A percentile compares a stretch with the other conserved stretches of the same genome.
These are phyloP conservation scores for Cryptococcus floricola DNA, from an alignment of 1,284 basidiomycete genomes.

Conservation along the genomic window DNA sequence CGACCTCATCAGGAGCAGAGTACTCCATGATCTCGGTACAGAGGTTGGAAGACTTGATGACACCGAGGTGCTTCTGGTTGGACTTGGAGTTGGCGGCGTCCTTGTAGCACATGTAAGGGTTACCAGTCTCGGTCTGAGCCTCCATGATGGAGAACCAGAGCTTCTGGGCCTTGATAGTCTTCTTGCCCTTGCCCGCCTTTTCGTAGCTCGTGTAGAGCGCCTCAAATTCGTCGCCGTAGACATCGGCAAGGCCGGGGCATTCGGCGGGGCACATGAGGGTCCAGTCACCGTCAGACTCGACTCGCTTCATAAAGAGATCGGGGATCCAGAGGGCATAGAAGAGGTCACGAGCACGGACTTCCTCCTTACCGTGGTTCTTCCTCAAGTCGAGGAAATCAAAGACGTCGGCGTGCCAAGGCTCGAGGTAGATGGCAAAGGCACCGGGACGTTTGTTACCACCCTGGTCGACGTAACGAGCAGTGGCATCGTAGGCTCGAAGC, in stretches of 20 bases:
- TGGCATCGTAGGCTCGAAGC: slow-evolving; percentile 97
- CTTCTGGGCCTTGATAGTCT: slow-evolving; percentile 91
- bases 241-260: slow-evolving; percentile 84
- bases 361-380: slow-evolving; percentile 99
- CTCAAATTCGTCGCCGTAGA: slow-evolving; percentile 82
- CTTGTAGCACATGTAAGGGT: slow-evolving; percentile 99
- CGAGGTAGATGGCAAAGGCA: slow-evolving; percentile 95
- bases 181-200: slow-evolving; percentile 78
- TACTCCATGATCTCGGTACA: slow-evolving; percentile 99
- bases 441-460: slow-evolving; percentile 99
- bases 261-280: slow-evolving; percentile 98
- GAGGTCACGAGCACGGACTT: slow-evolving; percentile 91
- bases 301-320: slow-evolving; percentile 97
- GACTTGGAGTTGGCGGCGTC: slow-evolving; percentile 86
- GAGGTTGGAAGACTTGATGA: slow-evolving; percentile 98
- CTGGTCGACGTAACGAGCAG: slow-evolving; percentile 98
- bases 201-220: slow-evolving; percentile 87
- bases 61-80: slow-evolving; percentile 98
- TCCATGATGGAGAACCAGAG: slow-evolving; percentile 98
- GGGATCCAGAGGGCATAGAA: slow-evolving; percentile 99
- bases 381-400: slow-evolving; percentile 97
- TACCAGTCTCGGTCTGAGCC: slow-evolving; percentile 96
- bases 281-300: slow-evolving; percentile 85
- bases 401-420: slow-evolving; percentile 96
- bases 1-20: slow-evolving; percentile 94